Conservation (phyloP, 371 early-diverging fungal species). For the Zancudomyces culisetae region DNA sequence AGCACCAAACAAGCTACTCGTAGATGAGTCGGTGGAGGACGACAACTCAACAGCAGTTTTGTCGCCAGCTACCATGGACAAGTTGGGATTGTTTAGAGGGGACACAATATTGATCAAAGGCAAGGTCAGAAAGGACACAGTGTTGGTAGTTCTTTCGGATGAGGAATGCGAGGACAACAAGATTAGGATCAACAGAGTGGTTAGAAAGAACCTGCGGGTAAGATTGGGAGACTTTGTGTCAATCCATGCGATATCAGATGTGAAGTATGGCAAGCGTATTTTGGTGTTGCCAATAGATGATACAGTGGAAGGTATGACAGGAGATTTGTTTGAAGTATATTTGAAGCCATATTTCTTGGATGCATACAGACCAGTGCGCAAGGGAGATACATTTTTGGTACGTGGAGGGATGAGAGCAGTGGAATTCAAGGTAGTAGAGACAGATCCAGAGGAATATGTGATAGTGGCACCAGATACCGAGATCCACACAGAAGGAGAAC, state of each 20-base stretch:
- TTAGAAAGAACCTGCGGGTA: conserved; percentile 91
- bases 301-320: conserved; percentile 91
- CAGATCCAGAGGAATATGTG: conserved; percentile 87
- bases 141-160: conserved; percentile 83
- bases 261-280: conserved; percentile 88
- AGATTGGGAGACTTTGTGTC: conserved; percentile 96
- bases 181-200: conserved; percentile 88
- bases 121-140: conserved; percentile 94
- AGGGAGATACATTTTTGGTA: conserved; percentile 89
- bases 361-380: conserved; percentile 85
- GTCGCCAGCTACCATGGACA: conserved; percentile 84
- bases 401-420: conserved; percentile 95
- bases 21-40: conserved; percentile 90
- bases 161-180: conserved; percentile 83
- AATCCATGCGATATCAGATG: conserved; percentile 79
- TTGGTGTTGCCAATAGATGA: conserved; percentile 98
- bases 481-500: conserved; percentile 96
- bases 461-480: conserved; percentile 94
- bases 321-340: conserved; percentile 93
- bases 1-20: conserved; percentile 91
- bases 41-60: conserved; percentile 88
- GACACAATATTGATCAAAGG: conserved; percentile 95
- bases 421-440: conserved; percentile 98
- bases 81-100: conserved; percentile 77
- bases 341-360: conserved; percentile 96